phyloP scores from a whole-genome alignment of 176 grass and related monocot genomes.

The Ananas comosus region DNA sequence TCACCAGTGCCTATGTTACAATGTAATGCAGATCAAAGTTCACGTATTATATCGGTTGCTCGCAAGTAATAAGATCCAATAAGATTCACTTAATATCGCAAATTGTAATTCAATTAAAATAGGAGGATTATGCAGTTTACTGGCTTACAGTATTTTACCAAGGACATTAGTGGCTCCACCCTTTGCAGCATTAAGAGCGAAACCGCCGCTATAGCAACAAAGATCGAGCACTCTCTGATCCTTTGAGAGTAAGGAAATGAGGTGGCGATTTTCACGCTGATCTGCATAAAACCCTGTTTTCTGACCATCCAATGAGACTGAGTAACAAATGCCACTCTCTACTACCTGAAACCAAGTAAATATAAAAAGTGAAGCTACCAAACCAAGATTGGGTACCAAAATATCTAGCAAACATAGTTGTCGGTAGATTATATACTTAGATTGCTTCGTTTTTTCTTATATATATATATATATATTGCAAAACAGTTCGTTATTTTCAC shows the following conservation, averaged over 20 bases:
- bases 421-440: too few species aligned
- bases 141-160: slow-evolving; percentile 61
- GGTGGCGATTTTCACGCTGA: slow-evolving; percentile 65
- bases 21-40: not conserved
- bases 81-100: not conserved
- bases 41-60: not conserved
- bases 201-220: slow-evolving; percentile 90
- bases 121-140: slow-evolving; percentile 20
- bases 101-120: slow-evolving; percentile 4
- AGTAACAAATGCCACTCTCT: slow-evolving; percentile 76
- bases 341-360: slow-evolving; percentile 39
- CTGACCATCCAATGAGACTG: slow-evolving; percentile 78
- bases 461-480: too few species aligned
- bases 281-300: slow-evolving; percentile 99
- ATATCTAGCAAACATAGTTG: too few species aligned
- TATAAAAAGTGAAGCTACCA: not conserved
- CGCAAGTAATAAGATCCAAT: not conserved
- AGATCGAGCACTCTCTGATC: slow-evolving; percentile 66
- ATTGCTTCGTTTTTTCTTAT: too few species aligned
- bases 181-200: slow-evolving; percentile 62
- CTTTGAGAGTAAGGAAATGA: slow-evolving; percentile 68
- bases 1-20: not conserved
- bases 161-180: slow-evolving; percentile 69
- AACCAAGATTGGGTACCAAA: too few species aligned
- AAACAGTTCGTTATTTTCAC: too few species aligned